Conservation (phyloP, 78 protist genomes). For the Dictyostelium intermedium region DNA sequence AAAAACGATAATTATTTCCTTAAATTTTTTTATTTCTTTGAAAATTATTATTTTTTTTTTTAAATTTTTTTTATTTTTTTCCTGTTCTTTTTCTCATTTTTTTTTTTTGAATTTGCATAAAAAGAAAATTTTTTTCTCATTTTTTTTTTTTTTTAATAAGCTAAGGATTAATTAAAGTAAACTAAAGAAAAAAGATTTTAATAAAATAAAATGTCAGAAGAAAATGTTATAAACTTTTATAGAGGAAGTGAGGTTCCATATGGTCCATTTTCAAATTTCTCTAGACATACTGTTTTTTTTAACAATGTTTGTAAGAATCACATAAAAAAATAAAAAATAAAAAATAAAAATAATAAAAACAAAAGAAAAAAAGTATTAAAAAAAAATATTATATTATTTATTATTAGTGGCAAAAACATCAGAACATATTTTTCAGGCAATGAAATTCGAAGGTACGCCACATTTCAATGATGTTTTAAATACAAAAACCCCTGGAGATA, state of each 20-base stretch:
- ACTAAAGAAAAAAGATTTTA: no score
- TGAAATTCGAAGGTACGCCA: neutral
- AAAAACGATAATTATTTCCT: no score
- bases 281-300: neutral
- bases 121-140: no score
- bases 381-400: no score
- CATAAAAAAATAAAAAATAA: no score
- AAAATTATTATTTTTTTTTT: no score
- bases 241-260: neutral
- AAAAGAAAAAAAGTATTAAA: no score
- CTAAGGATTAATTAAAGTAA: no score
- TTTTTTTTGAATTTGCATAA: neutral
- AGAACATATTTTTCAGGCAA: neutral
- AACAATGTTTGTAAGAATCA: neutral
- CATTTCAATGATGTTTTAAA: neutral
- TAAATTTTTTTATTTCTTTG: neutral
- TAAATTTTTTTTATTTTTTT: no score
- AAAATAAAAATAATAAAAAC: no score
- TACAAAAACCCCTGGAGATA: neutral
- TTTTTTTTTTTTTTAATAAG: no score
- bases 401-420: neutral
- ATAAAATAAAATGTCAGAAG: neutral
- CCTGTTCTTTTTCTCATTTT: neutral
- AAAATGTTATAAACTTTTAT: neutral
- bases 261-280: neutral